phyloP scores from a whole-genome alignment of 768 basidiomycete genomes.

The Hydnomerulius pinastri region DNA sequence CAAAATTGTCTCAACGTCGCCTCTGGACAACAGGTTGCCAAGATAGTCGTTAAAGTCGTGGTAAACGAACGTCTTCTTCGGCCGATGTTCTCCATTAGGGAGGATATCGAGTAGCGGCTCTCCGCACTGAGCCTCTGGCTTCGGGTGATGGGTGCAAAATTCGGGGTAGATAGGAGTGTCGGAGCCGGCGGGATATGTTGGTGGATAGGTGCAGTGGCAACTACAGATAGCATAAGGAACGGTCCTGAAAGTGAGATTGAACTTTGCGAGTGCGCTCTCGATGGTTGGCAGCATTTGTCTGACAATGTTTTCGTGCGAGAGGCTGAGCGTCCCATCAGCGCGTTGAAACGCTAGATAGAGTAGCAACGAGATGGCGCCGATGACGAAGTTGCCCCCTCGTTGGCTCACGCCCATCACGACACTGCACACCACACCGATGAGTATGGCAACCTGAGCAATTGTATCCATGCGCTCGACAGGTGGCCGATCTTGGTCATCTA shows the following conservation, averaged over 20 bases:
- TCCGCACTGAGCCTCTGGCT: not conserved
- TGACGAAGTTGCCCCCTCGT: conserved; percentile 15
- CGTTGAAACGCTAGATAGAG: not conserved
- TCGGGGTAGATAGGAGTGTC: not conserved
- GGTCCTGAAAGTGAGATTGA: not conserved
- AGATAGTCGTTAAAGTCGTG: conserved; percentile 6
- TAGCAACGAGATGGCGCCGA: conserved; percentile 10
- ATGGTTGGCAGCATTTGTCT: not conserved
- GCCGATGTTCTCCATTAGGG: not conserved
- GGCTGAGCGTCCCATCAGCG: not conserved
- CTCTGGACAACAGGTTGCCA: not conserved
- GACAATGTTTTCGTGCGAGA: conserved; percentile 1
- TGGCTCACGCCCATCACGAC: conserved; percentile 18
- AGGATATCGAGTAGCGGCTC: not conserved
- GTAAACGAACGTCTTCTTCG: conserved; percentile 1
- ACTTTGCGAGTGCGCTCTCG: not conserved
- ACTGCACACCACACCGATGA: not conserved
- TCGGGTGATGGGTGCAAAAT: not conserved
- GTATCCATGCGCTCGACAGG: conserved; percentile 4
- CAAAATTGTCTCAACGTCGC: not conserved
- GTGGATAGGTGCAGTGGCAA: conserved; percentile 1
- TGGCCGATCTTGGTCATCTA: not conserved
- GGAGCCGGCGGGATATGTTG: not conserved
- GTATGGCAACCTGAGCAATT: conserved; percentile 1
- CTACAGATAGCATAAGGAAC: not conserved